phyloP scores from a whole-genome alignment of 176 grass and related monocot species.

The Musa schizocarpa region DNA sequence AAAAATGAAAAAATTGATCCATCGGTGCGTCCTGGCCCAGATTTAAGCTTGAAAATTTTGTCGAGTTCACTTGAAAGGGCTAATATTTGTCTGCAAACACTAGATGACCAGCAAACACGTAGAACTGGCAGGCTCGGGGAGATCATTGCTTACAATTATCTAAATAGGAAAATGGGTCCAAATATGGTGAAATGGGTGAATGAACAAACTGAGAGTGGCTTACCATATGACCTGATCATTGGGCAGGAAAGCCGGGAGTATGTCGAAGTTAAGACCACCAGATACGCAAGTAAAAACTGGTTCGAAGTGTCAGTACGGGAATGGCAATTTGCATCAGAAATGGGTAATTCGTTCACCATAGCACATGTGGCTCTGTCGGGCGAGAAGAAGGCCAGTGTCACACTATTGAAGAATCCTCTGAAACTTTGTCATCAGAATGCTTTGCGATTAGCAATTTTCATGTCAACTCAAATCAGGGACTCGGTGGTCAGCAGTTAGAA shows the following conservation, averaged over 20 bases:
- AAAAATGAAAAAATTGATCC: constrained; percentile 24
- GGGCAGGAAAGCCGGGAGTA: constrained; percentile 42
- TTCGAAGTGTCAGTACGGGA: constrained; percentile 62
- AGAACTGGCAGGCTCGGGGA: constrained; percentile 66
- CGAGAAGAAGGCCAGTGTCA: constrained; percentile 42
- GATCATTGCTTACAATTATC: constrained; percentile 51
- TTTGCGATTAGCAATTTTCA: constrained; percentile 52
- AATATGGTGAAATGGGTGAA: constrained; percentile 73
- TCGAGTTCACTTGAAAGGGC: constrained; percentile 15
- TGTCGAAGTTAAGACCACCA: constrained; percentile 84
- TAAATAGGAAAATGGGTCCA: constrained; percentile 38
- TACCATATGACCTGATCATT: constrained; percentile 73
- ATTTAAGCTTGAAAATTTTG: constrained; percentile 20
- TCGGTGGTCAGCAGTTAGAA: not conserved
- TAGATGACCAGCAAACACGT: constrained; percentile 30
- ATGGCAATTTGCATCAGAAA: constrained; percentile 80
- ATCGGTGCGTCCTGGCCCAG: constrained; percentile 23
- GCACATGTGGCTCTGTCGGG: constrained; percentile 49
- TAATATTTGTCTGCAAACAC: constrained; percentile 5
- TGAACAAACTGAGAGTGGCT: constrained; percentile 51
- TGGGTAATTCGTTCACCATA: constrained; percentile 57
- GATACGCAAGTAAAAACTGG: constrained; percentile 61
- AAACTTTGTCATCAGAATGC: constrained; percentile 48
- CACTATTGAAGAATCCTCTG: constrained; percentile 51
- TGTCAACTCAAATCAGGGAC: constrained; percentile 29